Evolutionary conservation across 192 early-diverging fungal species (phyloP), one percentile per base, ranked within the genome.

Genomic region (Coemansia javaensis): DNA sequence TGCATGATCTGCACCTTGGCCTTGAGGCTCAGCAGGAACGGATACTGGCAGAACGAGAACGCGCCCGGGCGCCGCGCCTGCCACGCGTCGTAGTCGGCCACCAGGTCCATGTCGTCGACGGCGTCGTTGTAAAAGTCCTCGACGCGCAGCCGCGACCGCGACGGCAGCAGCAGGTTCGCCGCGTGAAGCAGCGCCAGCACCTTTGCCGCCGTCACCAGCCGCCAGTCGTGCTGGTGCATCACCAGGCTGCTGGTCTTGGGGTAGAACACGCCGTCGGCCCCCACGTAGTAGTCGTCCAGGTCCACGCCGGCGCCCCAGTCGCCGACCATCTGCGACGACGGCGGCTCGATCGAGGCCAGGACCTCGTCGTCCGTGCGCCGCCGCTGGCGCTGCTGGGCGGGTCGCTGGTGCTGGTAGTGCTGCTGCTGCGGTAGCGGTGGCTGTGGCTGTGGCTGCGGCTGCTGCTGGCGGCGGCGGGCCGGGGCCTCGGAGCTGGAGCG

Each of bases 111-210:
- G 25, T 75, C 79, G 37, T 90, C 87, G 4, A 89, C 78, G 36
- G 81, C 75, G 30, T 81, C 82, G 57, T 92, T 95, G 60, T 95
- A 97, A 46, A 94, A 95, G 28, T 82, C 81, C 5, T 80, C 84
- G 14, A 92, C 63, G 2, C 79, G 71, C 23, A 93, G 56, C 27
- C 62, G 50, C 15, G 39, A n/a, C 15, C 82, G 66, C 12, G 33
- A 22, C 2, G 71, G 49, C 14, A 66, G 37, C 31, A 84, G 66
- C 13, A 77, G 77, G 50, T 91, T 88, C 3, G 91, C 88, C 4
- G 85, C 85, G 42, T 85, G 86, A 24, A 94, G 69, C 10, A 97
- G 73, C 10, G 88, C 85, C 94, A 97, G 94, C 21, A 92, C 82
- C 17, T 88, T 75, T 25, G 93, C 83, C 0, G 91, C 93, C 15